Base-by-base conservation (phyloP, 2,329 filamentous ascomycete genomes). In the Ophiostoma australiae region DNA sequence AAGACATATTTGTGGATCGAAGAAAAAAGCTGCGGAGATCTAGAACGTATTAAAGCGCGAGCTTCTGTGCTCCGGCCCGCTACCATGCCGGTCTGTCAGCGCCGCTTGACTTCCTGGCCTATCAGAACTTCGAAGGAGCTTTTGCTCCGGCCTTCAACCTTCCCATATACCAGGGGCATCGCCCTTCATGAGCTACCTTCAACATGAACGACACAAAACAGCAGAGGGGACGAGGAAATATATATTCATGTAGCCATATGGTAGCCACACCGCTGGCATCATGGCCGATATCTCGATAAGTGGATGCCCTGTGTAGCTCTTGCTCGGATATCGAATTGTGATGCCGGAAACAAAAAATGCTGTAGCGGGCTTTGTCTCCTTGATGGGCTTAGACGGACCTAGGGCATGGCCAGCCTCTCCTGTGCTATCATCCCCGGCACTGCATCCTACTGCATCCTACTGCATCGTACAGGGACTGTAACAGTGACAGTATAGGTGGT, bases 101-200 rank as follows among this genome's bases (percentile, higher is more conserved):
- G 27, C 58, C 58, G 63, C 33, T 65, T 37, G 17, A 20, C 35
- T n/a, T 11, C 17, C 39, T 72, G 39, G 69, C 72, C 73, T 73
- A 74, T 74, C 71, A 72, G 69, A 41, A n/a, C 33, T 13, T 4
- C 20, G 31, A 70, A 71, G 73, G 73, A 74, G 73, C 73, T 39
- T 71, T 72, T 72, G 72, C 73, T 74, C 73, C 73, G 73, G 70
- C 35, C 17, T 23, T 55, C 65, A n/a, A 67, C 66, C 61, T 37
- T 31, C 8, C n/a, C 48, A 33, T 20, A 39, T 70, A 27, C 48
- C 68, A 31, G 10, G 35, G 33, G 41, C 33, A 44, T 44, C 27
- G 4, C n/a, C 17, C 20, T 63, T 13, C 7, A 61, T 15, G 27
- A 63, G 23, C 10, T 31, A 33, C 27, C 15, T 58, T 58, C 23